Evolutionary conservation across 2,329 filamentous ascomycete species (phyloP).

Genomic region (Aureobasidium sp.): DNA sequence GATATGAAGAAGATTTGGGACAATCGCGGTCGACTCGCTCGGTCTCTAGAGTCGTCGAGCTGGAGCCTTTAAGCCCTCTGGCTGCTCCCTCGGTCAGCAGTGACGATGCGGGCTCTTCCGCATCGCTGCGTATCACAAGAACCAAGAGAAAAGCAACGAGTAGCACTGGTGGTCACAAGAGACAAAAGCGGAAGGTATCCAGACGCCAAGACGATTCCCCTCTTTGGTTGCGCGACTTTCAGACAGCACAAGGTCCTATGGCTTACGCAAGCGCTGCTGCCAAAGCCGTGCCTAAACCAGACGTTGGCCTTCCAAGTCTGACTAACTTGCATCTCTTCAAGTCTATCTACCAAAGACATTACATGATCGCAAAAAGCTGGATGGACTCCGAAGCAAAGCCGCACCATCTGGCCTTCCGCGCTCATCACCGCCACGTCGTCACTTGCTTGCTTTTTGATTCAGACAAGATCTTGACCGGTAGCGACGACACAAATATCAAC

Average conservation of each 20-base stretch:
- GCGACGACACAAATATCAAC: conserved; percentile 95
- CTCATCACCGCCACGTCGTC: conserved; percentile 91
- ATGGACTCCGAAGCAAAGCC: conserved; percentile 77
- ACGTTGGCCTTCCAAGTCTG: conserved; percentile 69
- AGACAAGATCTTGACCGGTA: conserved; percentile 95
- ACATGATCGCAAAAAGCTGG: conserved; percentile 87
- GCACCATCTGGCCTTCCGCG: conserved; percentile 89
- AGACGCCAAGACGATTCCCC: conserved; percentile 34
- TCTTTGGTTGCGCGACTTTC: conserved; percentile 41
- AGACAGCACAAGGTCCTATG: conserved; percentile 69
- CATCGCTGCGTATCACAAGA: conserved; percentile 23
- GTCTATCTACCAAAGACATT: conserved; percentile 86
- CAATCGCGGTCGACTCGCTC: conserved; percentile 30
- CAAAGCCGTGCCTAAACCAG: conserved; percentile 70
- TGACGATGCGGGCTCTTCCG: conserved; percentile 20
- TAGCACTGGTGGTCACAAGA: conserved; percentile 41
- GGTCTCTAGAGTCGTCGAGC: conserved; percentile 20
- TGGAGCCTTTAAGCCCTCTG: conserved; percentile 7
- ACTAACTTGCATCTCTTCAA: conserved; percentile 90
- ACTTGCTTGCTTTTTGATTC: conserved; percentile 97
- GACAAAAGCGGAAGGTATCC: conserved; percentile 49
- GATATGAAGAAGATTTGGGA: conserved; percentile 75
- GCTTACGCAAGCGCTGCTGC: conserved; percentile 82
- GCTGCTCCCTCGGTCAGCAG: conserved; percentile 12
- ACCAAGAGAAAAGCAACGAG: conserved; percentile 34